Evolutionary conservation across 805 yeast species (phyloP).

Genomic region (Crinitomyces ghanaensis): DNA sequence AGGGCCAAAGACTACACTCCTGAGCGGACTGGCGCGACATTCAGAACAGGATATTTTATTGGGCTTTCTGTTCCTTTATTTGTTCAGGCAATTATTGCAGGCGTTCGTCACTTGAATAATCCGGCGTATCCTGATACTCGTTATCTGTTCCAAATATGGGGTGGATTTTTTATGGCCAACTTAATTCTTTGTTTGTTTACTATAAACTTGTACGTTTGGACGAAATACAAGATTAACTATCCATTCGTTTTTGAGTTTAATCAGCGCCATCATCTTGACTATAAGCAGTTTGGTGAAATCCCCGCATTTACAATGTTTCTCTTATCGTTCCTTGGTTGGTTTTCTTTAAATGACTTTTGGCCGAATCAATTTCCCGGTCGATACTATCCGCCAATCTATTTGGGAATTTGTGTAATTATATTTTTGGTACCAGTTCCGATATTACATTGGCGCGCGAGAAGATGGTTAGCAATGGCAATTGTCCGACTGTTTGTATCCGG

Average conservation of each 20-base stretch:
- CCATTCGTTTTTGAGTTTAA: conserved; percentile 86
- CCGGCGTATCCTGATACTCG: conserved; percentile 42
- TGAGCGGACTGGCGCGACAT: conserved; percentile 32
- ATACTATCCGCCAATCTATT: conserved; percentile 71
- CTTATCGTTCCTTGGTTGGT: conserved; percentile 55
- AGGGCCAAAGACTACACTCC: conserved; percentile 35
- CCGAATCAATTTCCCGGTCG: conserved; percentile 47
- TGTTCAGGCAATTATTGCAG: conserved; percentile 44
- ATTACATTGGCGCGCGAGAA: conserved; percentile 50
- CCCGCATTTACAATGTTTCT: conserved; percentile 50
- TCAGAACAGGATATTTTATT: conserved; percentile 51
- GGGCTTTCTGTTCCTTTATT: conserved; percentile 67
- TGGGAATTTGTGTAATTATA: conserved; percentile 39
- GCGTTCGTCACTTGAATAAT: conserved; percentile 32
- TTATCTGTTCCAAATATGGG: conserved; percentile 78
- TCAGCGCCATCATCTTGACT: conserved; percentile 53
- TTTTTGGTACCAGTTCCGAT: conserved; percentile 48
- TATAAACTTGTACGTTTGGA: conserved; percentile 63
- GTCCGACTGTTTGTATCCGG: conserved; percentile 75
- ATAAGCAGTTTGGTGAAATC: conserved; percentile 50
- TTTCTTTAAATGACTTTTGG: conserved; percentile 65
- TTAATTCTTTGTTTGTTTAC: conserved; percentile 56
- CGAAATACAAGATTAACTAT: conserved; percentile 67
- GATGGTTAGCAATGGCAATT: conserved; percentile 62
- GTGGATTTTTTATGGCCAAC: conserved; percentile 63